Evolutionary conservation across 1,284 basidiomycete genomes (phyloP), one percentile per base, ranked within the genome.

Genomic region (Melampsora occidentalis): DNA sequence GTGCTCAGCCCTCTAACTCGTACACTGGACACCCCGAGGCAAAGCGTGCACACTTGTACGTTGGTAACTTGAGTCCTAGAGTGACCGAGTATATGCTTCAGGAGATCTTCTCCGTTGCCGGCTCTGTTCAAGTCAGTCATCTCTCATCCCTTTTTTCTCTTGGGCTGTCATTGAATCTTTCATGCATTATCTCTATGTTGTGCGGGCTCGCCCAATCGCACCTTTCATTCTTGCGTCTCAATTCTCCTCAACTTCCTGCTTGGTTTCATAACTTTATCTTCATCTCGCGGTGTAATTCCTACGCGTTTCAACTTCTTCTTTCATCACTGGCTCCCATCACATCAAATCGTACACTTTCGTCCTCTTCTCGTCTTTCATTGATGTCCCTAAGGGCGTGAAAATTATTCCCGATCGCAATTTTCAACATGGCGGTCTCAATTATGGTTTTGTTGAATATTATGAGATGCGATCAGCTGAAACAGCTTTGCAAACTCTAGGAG

Each of bases 351-450:
- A 22, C 5, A 57, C 20, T 28, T 39, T 22, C 42, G 48, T 61
- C 39, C n/a, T 39, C 31, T 20, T 35, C 33, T 61, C 42, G 22
- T 16, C 42, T 46, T 53, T 25, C 3, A 18, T 73, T 63, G 95
- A 95, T 57, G 90, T 91, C 78, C 94, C 97, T 79, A 92, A 95
- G 84, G 91, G 93, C 81, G 95, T 97, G 83, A 98, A 98, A 89
- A 97, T 99, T 83, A 97, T 99, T 83, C 94, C 94, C 62, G 95
- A 98, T 86, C 90, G 94, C 81, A 97, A 95, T 86, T 97, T 94
- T 84, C 92, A 95, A 84, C 94, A 97, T 83, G 95, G 93, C 77
- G 94, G 94, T 76, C 90, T 96, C 84, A 97, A 97, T 87, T 99
- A 98, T 83, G 96, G 96, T 80, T 98, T 96, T 84, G 95, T 97